Evolutionary conservation across 1,139 yeast species (phyloP), one percentile per base, ranked within the genome.

Genomic region (Geotrichum aggregatum): DNA sequence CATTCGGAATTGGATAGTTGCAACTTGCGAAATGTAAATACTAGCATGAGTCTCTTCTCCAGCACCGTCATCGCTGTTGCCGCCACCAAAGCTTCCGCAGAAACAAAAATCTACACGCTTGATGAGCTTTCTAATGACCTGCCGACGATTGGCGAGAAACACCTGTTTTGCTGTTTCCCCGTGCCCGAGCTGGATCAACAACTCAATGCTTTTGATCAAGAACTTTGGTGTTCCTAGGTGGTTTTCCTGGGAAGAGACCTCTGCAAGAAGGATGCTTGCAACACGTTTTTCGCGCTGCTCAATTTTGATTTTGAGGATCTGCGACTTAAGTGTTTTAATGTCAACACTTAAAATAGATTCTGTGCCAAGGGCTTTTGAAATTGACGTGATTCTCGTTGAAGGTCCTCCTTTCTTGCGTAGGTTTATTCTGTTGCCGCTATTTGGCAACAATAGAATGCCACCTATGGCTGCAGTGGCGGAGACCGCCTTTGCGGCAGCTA

Each of bases 1-100:
- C 36, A 75, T 71, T 59, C 79, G 80, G 66, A 82, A 81, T 54
- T 79, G 71, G 30, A 82, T 78, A 14, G 80, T 75, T 1, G 86
- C 79, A 10, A 79, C 71, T 57, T 82, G 84, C 2, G 79, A 70
- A 34, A 34, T 34, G 16, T 34, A 34, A 24, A 24, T 8, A 24
- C 5, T 8, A 8, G 5, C 28, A 24, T 24, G 28, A 24, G 28
- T 24, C 41, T 71, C 71, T 11, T 76, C 74, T 8, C 80, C 72
- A 55, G 79, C 80, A 10, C 83, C 28, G 8, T 8, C 28, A 8
- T 8, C 28, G 28, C 28, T 24, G 28, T 24, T 8, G 28, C 28
- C 28, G 8, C 28, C 28, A 5, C 28, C 28, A 8, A 24, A 24
- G 28, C 8, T 24, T 5, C 28, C 8, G 28, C 28, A 24, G 28